These are phyloP conservation scores for Cylindrodendrum hubeiense DNA, from an alignment of 2,329 filamentous ascomycete genomes.

Conservation along the genomic window DNA sequence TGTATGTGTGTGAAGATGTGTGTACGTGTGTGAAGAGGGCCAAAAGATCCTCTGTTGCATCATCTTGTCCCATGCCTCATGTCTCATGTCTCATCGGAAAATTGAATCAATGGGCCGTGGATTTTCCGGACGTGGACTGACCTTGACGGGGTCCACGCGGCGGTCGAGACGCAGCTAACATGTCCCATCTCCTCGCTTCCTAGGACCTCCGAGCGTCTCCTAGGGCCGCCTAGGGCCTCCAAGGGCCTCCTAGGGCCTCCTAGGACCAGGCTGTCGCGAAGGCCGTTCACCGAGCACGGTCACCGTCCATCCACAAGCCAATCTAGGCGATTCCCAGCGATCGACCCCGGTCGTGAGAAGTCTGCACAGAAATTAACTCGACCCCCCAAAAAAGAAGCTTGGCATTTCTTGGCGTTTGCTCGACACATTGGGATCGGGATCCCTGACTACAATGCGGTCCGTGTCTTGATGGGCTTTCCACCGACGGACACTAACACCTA, in stretches of 20 bases:
- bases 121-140: neutral
- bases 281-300: neutral
- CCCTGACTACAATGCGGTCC: neutral
- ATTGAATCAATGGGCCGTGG: neutral
- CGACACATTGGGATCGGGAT: neutral
- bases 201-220: too few species aligned
- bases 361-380: too few species aligned
- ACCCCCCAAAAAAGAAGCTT: neutral
- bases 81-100: neutral
- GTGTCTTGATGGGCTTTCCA: neutral
- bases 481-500: neutral
- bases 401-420: neutral
- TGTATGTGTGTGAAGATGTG: too few species aligned
- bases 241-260: too few species aligned
- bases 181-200: neutral
- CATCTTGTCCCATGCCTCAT: too few species aligned
- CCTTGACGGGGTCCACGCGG: neutral
- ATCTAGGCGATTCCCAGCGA: neutral
- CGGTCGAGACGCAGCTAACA: neutral
- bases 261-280: neutral
- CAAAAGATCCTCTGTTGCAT: too few species aligned
- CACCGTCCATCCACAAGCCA: neutral
- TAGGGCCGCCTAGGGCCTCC: too few species aligned
- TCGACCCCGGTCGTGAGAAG: neutral
- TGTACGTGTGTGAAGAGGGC: too few species aligned